Base-by-base conservation (phyloP, 352 stramenopile species). In the Phytophthora pisi region DNA sequence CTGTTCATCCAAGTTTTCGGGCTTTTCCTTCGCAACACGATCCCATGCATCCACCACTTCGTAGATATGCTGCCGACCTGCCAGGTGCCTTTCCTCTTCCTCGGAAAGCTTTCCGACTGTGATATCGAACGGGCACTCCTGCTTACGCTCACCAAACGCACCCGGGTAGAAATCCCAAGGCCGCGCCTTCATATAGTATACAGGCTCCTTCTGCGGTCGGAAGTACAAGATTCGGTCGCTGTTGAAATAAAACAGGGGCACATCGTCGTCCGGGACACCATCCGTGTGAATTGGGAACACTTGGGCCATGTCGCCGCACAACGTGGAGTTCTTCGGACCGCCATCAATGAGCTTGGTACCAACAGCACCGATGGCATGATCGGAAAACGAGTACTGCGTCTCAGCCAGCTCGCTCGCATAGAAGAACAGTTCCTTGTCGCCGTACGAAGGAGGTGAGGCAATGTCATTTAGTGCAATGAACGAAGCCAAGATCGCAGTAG, bases 371-470 rank as follows among this genome's bases (percentile, higher is more conserved):
- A 85, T 78, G 10, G 65, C 76, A 58, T 64, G 64, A 20, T 69
- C 57, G 0, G 72, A 77, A 43, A 80, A 75, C 7, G 59, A 57
- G 51, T 80, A 80, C 30, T 66, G 55, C 2, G 77, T 80, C 56
- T 86, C 77, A 1, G 74, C 77, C 8, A 86, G 54, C 50, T 86
- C 77, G 36, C 69, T 79, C 23, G 77, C 74, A 34, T 78, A 72
- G 45, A 79, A 82, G 54, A 72, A 84, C 2, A 82, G 55, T 38
- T 86, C 78, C 66, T 86, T 84, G 45, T 82, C 75, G 18, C 76
- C 76, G 54, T 84, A 84, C 4, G 76, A 81, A 40, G 76, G 76
- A 11, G 73, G 70, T 5, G 31, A 34, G 20, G n/a, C 20, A 18
- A 66, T 56, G 10, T 70, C 61, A 31, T 63, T 64, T 26, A 69